Percentiles rank a stretch among this genome's conserved stretches.
phyloP scores from a whole-genome alignment of 2,329 filamentous ascomycete species.

The Harringtonia aguacate region DNA sequence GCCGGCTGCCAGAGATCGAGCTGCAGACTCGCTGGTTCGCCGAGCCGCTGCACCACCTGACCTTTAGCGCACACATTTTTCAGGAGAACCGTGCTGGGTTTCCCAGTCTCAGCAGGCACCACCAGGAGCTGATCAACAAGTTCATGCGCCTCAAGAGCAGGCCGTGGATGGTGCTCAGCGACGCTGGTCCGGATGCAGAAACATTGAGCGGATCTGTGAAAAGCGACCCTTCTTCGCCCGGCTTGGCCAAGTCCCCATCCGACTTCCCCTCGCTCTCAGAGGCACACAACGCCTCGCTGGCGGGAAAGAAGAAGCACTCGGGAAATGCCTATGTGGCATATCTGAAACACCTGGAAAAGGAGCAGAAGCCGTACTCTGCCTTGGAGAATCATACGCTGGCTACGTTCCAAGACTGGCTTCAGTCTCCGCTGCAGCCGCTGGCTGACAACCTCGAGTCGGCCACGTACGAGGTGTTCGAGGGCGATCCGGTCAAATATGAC shows the following conservation, averaged over 20 bases:
- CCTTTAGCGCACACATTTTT: conserved; percentile 42
- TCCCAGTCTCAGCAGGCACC: conserved; percentile 48
- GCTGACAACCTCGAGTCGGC: conserved; percentile 95
- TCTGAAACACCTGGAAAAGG: conserved; percentile 70
- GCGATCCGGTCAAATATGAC: conserved; percentile 94
- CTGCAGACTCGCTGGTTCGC: conserved; percentile 59
- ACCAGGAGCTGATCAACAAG: conserved; percentile 49
- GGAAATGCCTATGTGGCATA: conserved; percentile 54
- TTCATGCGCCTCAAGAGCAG: conserved; percentile 55
- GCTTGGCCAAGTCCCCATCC: neutral
- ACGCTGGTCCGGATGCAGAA: conserved; percentile 39
- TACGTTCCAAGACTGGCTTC: conserved; percentile 82
- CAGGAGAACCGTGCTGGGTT: conserved; percentile 49
- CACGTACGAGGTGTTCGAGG: conserved; percentile 97
- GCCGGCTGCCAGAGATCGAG: conserved; percentile 45
- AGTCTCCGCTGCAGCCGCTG: conserved; percentile 86
- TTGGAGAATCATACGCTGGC: conserved; percentile 42
- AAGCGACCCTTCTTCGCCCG: conserved; percentile 24
- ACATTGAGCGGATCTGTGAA: conserved; percentile 13
- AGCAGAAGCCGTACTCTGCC: conserved; percentile 53
- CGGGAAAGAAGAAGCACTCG: conserved; percentile 31
- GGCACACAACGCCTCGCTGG: conserved; percentile 33
- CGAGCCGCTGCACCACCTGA: conserved; percentile 54
- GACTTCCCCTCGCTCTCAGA: conserved; percentile 64
- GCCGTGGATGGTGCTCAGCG: conserved; percentile 54